Evolutionary conservation across 805 yeast species (phyloP), one percentile per base, ranked within the genome.

Genomic region (Schwanniomyces yamadae): DNA sequence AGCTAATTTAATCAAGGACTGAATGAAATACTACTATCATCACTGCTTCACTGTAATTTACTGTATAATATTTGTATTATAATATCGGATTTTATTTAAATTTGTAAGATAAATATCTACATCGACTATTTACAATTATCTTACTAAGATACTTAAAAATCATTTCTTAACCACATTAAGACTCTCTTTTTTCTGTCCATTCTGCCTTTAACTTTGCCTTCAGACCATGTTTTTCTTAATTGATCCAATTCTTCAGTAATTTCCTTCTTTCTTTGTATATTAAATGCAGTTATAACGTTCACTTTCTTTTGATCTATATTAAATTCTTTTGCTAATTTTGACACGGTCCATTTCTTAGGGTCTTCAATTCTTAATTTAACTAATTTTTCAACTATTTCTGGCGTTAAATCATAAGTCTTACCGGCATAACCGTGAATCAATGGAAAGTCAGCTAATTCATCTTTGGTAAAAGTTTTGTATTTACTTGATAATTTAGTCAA

Each of bases 261-360:
- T 42, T 72, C 75, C 12, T 44, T 45, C 22, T 54, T 48, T 43
- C 76, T 66, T 33, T 62, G 67, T 25, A 53, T 48, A 32, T 66
- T 58, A 14, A 64, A 58, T n/a, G 64, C 64, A 1, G 85, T 71
- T 31, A 82, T 52, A 7, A 56, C 61, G 26, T 61, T 61, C 31
- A 59, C 55, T 31, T 55, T 57, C 29, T 47, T 45, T 26, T 54
- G 49, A 5, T 79, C 76, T 23, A 85, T 71, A 21, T 68, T 61
- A 54, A 70, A 87, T 57, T 78, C 69, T 42, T 69, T 61, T 9
- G 89, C 87, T 36, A 86, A 67, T 10, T 68, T 72, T 37, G 74
- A 70, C 44, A 83, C 71, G 11, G 88, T 79, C 78, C 86, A 79
- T 30, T 60, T 66, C 19, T 62, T 64, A 1, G 93, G 91, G 49